These are phyloP conservation scores for Ceratocystis smalleyi DNA, from an alignment of 2,329 filamentous ascomycete species.

Conservation along the genomic window DNA sequence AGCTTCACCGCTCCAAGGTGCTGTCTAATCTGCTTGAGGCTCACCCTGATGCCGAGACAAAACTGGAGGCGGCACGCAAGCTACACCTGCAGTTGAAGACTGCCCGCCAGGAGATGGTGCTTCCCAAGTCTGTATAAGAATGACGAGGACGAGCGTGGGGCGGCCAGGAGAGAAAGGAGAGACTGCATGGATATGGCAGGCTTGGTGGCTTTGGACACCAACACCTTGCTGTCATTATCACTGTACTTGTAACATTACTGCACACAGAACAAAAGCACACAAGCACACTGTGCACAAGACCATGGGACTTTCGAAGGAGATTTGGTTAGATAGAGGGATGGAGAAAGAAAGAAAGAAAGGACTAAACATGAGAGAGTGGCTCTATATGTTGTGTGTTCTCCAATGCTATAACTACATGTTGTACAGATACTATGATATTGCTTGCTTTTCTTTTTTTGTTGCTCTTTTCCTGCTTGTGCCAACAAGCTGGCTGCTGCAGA, in stretches of 20 bases:
- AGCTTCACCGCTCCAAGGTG: conserved; percentile 24
- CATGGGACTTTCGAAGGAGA: background rate
- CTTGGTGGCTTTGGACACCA: background rate
- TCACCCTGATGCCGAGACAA: conserved; percentile 31
- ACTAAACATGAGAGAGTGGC: background rate
- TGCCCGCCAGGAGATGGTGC: conserved; percentile 25
- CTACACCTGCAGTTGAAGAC: conserved; percentile 40
- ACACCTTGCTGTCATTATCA: conserved; percentile 5
- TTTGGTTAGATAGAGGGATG: background rate
- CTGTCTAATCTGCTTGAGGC: conserved; percentile 24
- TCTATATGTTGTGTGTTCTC: conserved; percentile 6
- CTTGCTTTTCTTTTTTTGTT: background rate
- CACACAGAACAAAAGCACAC: background rate
- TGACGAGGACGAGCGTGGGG: conserved; percentile 15
- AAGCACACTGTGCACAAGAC: conserved; percentile 4
- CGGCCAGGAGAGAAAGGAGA: conserved; percentile 19
- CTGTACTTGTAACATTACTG: conserved; percentile 15
- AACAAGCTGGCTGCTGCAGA: background rate
- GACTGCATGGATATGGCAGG: background rate
- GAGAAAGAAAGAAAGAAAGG: background rate
- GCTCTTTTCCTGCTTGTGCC: too few relatives aligned
- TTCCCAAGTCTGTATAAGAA: conserved; percentile 24
- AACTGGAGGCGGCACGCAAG: conserved; percentile 34
- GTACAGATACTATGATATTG: conserved; percentile 10
- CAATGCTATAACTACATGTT: conserved; percentile 9